Conservation (phyloP, 148 eudicot species). For the Cornus kousa region DNA sequence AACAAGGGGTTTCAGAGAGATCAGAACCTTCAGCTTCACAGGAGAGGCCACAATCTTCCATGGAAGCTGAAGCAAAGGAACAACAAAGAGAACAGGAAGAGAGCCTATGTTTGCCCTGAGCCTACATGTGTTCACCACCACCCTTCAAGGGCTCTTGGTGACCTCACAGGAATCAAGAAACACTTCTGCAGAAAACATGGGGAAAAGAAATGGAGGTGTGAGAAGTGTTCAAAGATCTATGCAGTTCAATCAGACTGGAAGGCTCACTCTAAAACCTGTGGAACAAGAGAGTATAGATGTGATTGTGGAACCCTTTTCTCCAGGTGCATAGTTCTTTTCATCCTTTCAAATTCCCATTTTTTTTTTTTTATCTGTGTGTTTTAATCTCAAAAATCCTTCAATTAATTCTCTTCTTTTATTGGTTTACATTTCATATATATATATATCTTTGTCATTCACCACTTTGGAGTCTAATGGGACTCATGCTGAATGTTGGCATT, state of each 20-base stretch:
- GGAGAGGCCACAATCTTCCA: conserved; percentile 70
- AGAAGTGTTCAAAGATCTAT: conserved; percentile 70
- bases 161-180: conserved; percentile 81
- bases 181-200: conserved; percentile 79
- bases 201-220: conserved; percentile 75
- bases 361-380: conserved; percentile 22
- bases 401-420: too few relatives aligned
- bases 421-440: not conserved
- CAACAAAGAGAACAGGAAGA: conserved; percentile 43
- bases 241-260: conserved; percentile 88
- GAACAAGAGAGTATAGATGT: conserved; percentile 78
- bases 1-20: too few relatives aligned
- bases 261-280: conserved; percentile 80
- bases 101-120: conserved; percentile 75
- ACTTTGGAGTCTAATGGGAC: too few relatives aligned
- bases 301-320: conserved; percentile 87
- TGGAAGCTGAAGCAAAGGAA: conserved; percentile 77
- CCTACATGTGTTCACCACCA: conserved; percentile 69
- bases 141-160: conserved; percentile 78
- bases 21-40: too few relatives aligned
- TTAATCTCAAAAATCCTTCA: not conserved
- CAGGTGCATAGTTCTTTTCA: conserved; percentile 37
- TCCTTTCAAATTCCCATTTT: conserved; percentile 11
- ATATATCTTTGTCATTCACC: not conserved
- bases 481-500: not conserved